Base-by-base conservation (phyloP, 73 alveolate genomes). In the Uronychia binucleata region DNA sequence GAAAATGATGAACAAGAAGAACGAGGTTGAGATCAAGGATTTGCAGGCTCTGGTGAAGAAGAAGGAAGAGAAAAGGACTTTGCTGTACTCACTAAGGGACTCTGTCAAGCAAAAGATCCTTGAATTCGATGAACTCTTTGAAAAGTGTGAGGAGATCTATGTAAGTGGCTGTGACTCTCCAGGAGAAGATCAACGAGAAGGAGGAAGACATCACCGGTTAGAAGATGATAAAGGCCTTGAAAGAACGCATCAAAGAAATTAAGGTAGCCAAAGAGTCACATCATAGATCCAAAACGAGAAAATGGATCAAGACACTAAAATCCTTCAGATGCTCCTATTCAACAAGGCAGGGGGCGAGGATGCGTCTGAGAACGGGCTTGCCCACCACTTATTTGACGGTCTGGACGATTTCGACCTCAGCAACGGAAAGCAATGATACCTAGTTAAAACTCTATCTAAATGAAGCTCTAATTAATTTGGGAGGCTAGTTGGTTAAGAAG, bases 351-450 rank as follows among this genome's bases (percentile, higher is more conserved):
- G 5, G 67, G 67, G 19, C n/a, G n/a, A 46, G 5, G 19, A 46
- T 46, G 67, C 5, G 67, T 5, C 5, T 5, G 67, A 46, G 85
- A 26, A 83, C 5, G 31, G 33, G 32, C 85, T 84, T 1, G 75
- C 31, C 79, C 90, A 83, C 80, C 90, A 83, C 30, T 30, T 82
- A 28, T 82, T 60, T 30, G 89, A 82, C 32, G 89, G 60, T 31
- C 11, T 80, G 14, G 88, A 80, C 67, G 67, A 46, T 46, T 46
- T 46, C 19, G 67, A 46, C 5, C n/a, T 11, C n/a, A 46, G 67
- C 67, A 46, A 19, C 5, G 67, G 67, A 46, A 19, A 46, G 67
- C n/a, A n/a, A n/a, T n/a, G n/a, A n/a, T n/a, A n/a, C n/a, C n/a
- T n/a, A n/a, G n/a, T n/a, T n/a, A n/a, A n/a, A n/a, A n/a, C n/a